Evolutionary conservation across 2,329 filamentous ascomycete species (phyloP).

Genomic region (Diaporthe ampelina): DNA sequence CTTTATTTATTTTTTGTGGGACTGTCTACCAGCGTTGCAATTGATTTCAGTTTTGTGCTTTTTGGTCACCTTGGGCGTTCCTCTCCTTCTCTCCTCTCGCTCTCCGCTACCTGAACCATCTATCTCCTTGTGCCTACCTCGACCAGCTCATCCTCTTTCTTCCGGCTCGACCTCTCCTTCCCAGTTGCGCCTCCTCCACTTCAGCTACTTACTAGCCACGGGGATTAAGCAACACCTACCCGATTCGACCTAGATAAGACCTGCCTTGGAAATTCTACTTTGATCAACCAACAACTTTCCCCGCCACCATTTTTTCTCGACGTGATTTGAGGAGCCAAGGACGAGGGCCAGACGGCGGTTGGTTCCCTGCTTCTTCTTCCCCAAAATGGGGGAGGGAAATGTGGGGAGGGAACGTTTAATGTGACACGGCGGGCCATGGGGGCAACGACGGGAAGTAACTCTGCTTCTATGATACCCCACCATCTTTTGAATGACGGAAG

Average conservation of each 20-base stretch:
- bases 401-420: background rate
- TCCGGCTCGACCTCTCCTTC: slow-evolving; percentile 2
- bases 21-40: slow-evolving; percentile 24
- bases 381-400: background rate
- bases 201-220: slow-evolving; percentile 11
- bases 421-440: background rate
- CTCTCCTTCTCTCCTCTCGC: background rate
- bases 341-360: background rate
- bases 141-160: background rate
- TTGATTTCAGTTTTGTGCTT: background rate
- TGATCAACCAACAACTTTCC: background rate
- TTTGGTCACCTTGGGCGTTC: background rate
- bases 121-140: background rate
- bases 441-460: slow-evolving; percentile 10
- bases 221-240: slow-evolving; percentile 19
- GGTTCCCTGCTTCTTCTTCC: background rate
- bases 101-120: slow-evolving; percentile 13
- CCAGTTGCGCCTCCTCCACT: background rate
- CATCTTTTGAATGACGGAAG: slow-evolving; percentile 21
- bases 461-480: slow-evolving; percentile 35
- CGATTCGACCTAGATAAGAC: slow-evolving; percentile 32
- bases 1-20: slow-evolving; percentile 14
- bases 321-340: slow-evolving; percentile 10
- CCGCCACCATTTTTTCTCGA: background rate
- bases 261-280: slow-evolving; percentile 13